phyloP scores from a whole-genome alignment of 2,329 filamentous ascomycete species.

The Paraconiothyrium brasiliense region DNA sequence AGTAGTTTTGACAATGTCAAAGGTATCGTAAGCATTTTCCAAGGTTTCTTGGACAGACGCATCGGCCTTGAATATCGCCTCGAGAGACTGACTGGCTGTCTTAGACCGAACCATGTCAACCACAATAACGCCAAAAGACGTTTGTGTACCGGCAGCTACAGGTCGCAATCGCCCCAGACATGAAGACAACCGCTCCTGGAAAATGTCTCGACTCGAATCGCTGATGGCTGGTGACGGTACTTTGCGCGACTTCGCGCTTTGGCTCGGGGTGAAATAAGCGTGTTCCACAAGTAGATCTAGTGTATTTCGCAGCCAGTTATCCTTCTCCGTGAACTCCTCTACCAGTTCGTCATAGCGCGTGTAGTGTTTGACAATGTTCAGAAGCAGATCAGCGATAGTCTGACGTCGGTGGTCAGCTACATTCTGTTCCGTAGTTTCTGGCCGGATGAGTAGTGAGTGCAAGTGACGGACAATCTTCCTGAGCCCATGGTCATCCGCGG shows the following conservation, averaged over 20 bases:
- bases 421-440: conserved; percentile 56
- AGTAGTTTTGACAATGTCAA: conserved; percentile 41
- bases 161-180: conserved; percentile 62
- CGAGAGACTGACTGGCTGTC: conserved; percentile 44
- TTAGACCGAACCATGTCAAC: conserved; percentile 40
- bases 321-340: conserved; percentile 42
- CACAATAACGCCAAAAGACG: conserved; percentile 41
- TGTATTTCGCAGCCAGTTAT: conserved; percentile 55
- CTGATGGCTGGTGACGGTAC: conserved; percentile 57
- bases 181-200: conserved; percentile 65
- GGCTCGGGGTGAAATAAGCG: conserved; percentile 59
- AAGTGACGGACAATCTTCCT: conserved; percentile 63
- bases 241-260: conserved; percentile 41
- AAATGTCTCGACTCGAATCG: conserved; percentile 59
- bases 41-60: conserved; percentile 52
- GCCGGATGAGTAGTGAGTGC: conserved; percentile 56
- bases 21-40: conserved; percentile 42
- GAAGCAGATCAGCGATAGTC: conserved; percentile 61
- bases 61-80: conserved; percentile 60
- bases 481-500: conserved; percentile 62
- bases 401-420: conserved; percentile 58
- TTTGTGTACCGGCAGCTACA: conserved; percentile 30
- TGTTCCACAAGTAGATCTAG: conserved; percentile 59
- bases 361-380: conserved; percentile 59
- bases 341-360: conserved; percentile 38